These are phyloP conservation scores for Clathrospora elynae DNA, from an alignment of 2,329 filamentous ascomycete genomes.

Conservation along the genomic window DNA sequence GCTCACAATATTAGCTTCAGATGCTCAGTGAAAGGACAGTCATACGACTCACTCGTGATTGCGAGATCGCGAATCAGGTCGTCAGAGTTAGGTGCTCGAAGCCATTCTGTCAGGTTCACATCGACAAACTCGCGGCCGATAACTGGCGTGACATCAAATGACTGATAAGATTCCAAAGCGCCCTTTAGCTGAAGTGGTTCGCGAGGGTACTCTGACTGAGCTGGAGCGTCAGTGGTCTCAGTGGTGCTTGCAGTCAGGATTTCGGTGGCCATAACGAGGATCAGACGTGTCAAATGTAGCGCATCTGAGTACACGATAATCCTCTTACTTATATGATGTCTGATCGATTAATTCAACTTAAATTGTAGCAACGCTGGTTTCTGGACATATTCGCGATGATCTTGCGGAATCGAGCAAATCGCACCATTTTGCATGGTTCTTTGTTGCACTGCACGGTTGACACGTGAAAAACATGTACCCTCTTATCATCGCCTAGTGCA, in stretches of 20 bases:
- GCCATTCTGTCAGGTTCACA: constrained; percentile 65
- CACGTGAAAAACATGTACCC: too few relatives aligned
- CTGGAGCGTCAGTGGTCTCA: neutral
- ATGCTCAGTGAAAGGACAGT: neutral
- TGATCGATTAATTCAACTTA: too few relatives aligned
- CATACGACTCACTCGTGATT: constrained; percentile 38
- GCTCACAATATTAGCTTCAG: neutral
- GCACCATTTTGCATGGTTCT: neutral
- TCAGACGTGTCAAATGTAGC: too few relatives aligned
- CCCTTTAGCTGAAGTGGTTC: constrained; percentile 54
- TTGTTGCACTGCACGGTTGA: neutral
- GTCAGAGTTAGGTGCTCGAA: constrained; percentile 67
- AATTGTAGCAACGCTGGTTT: neutral
- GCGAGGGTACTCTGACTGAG: constrained; percentile 6
- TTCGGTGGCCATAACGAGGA: constrained; percentile 15
- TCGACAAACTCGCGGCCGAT: constrained; percentile 66
- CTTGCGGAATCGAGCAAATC: too few relatives aligned
- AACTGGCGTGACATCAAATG: constrained; percentile 64
- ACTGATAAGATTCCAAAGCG: constrained; percentile 58
- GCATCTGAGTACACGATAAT: too few relatives aligned
- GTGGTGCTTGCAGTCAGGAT: constrained; percentile 4
- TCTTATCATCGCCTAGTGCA: neutral
- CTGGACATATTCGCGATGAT: neutral
- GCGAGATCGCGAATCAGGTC: constrained; percentile 69
- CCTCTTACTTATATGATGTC: too few relatives aligned